phyloP scores from a whole-genome alignment of 306 rosid species.

The Rosa persica region DNA sequence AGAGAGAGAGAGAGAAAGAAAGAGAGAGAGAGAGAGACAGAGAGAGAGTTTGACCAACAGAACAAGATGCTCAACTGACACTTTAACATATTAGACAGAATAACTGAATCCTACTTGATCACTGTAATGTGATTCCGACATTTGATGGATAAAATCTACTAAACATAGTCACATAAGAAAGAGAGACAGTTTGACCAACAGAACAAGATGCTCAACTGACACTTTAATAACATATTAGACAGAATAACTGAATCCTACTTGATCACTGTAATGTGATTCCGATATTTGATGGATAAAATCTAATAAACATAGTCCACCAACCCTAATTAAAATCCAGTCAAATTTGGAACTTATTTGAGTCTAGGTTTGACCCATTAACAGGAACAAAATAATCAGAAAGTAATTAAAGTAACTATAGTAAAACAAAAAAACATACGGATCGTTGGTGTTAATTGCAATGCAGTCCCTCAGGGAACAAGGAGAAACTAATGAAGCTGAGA shows the following conservation, averaged over 20 bases:
- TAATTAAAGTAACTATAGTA: background rate
- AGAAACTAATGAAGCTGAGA: constrained; percentile 70
- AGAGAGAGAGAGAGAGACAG: background rate
- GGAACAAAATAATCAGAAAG: background rate
- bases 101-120: background rate
- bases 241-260: background rate
- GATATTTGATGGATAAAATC: background rate
- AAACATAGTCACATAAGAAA: background rate
- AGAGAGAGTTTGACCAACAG: background rate
- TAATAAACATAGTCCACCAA: background rate
- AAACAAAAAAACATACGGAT: constrained; percentile 48
- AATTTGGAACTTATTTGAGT: background rate
- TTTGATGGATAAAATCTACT: background rate
- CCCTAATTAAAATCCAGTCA: background rate
- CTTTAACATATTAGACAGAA: background rate
- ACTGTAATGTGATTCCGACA: background rate
- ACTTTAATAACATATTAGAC: background rate
- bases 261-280: background rate
- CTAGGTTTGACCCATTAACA: constrained; percentile 2
- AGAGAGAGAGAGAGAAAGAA: background rate
- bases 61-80: background rate
- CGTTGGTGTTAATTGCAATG: constrained; percentile 50
- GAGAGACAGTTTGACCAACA: background rate
- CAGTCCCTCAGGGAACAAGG: constrained; percentile 80
- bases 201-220: background rate